Evolutionary conservation across 192 early-diverging fungal genomes (phyloP).

Genomic region (Coemansia furcata): DNA sequence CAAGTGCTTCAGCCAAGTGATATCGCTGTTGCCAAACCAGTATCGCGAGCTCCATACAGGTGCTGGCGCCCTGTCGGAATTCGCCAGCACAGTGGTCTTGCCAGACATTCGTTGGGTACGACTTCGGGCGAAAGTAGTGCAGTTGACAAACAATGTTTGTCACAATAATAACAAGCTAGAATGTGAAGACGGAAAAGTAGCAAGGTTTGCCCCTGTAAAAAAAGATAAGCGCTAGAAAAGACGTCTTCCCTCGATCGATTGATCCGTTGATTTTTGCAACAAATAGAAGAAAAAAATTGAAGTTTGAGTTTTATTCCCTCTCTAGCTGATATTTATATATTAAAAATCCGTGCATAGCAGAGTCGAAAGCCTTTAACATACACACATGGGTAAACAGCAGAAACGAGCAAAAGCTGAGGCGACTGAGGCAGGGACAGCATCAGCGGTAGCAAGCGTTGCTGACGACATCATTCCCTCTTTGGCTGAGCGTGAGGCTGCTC

Average conservation of each 20-base stretch:
- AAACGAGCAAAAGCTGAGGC: conserved; percentile 15
- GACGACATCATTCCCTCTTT: conserved; percentile 10
- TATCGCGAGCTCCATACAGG: conserved; percentile 52
- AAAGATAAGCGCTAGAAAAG: not conserved
- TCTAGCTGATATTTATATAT: too few species aligned
- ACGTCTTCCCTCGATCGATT: not conserved
- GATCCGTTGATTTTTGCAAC: not conserved
- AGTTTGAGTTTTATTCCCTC: not conserved
- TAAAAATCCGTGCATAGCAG: not conserved
- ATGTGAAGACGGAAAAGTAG: conserved; percentile 2
- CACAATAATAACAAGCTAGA: not conserved
- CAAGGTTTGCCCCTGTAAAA: not conserved
- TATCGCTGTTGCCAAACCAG: conserved; percentile 52
- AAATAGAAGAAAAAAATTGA: not conserved
- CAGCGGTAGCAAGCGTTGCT: not conserved
- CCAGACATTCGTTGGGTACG: conserved; percentile 17
- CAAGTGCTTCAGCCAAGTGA: conserved; percentile 71
- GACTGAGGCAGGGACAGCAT: not conserved
- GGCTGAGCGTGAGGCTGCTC: conserved; percentile 15
- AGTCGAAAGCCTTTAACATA: not conserved
- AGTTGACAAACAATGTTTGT: conserved; percentile 1
- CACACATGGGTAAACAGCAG: conserved; percentile 7
- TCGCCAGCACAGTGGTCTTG: conserved; percentile 27
- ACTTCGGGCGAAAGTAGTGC: not conserved
- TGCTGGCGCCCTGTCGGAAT: conserved; percentile 14